phyloP scores from a whole-genome alignment of 176 grass and related monocot species.

The Triticum monococcum region DNA sequence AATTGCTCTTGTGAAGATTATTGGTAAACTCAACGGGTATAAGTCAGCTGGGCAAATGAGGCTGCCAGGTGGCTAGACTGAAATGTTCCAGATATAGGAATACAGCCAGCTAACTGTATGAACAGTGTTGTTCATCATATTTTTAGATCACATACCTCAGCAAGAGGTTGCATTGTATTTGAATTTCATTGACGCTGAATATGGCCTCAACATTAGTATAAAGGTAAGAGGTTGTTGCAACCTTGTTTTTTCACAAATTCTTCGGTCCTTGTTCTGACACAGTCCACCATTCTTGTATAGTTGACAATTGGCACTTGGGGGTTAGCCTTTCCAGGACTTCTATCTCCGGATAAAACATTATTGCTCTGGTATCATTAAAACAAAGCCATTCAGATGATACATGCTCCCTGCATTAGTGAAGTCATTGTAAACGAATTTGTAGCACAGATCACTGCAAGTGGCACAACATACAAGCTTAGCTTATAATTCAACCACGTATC shows the following conservation, averaged over 20 bases:
- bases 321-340: neutral
- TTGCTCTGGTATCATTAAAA: neutral
- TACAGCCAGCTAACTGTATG: neutral
- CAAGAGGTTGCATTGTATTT: neutral
- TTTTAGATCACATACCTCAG: neutral
- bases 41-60: conserved; percentile 4
- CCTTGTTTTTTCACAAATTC: neutral
- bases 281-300: neutral
- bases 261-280: conserved; percentile 23
- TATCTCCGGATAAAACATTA: neutral
- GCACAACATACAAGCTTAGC: neutral
- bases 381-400: neutral
- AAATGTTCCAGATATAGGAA: conserved; percentile 17
- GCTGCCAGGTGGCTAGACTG: conserved; percentile 6
- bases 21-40: conserved; percentile 43
- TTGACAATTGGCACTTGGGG: neutral
- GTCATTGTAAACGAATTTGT: neutral
- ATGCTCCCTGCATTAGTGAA: neutral
- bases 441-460: neutral
- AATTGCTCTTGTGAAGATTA: conserved; percentile 67
- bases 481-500: neutral
- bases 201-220: conserved; percentile 4
- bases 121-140: neutral
- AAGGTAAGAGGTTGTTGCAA: neutral
- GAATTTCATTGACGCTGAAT: neutral